A percentile compares a stretch with the other conserved stretches of the same genome.
These are phyloP conservation scores for Phaseolus lunatus DNA, from an alignment of 306 rosid genomes.

Conservation along the genomic window DNA sequence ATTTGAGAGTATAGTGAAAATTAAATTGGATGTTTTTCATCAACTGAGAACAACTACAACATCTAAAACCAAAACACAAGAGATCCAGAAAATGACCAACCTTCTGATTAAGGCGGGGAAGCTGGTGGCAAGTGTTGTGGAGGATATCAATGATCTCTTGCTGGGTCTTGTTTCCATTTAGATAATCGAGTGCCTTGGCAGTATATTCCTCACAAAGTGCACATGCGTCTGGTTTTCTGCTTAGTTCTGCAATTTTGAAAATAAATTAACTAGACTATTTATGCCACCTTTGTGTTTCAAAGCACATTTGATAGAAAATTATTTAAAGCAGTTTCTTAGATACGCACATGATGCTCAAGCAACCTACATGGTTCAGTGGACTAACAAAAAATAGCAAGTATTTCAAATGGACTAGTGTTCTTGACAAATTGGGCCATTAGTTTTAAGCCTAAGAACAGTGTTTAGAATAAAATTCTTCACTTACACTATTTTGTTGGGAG, in stretches of 20 bases:
- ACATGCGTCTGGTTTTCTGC: slow-evolving; percentile 59
- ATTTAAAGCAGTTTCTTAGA: background rate
- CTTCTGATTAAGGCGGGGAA: slow-evolving; percentile 56
- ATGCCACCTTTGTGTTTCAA: slow-evolving; percentile 11
- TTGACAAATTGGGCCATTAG: background rate
- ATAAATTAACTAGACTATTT: slow-evolving; percentile 19
- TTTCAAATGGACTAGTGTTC: background rate
- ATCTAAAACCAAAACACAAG: background rate
- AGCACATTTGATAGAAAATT: background rate
- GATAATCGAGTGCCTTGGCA: slow-evolving; percentile 70
- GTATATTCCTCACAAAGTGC: slow-evolving; percentile 79
- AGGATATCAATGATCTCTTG: slow-evolving; percentile 66
- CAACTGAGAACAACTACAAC: background rate
- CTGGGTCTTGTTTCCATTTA: slow-evolving; percentile 74
- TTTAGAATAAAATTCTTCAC: background rate
- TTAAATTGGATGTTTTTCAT: background rate
- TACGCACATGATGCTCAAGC: background rate
- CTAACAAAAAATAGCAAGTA: background rate
- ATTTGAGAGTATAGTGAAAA: background rate
- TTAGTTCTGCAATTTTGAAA: slow-evolving; percentile 53
- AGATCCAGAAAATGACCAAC: slow-evolving; percentile 46
- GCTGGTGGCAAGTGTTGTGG: slow-evolving; percentile 56
- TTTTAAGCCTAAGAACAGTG: background rate
- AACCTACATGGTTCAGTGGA: background rate
- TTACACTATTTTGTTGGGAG: no score